These are phyloP conservation scores for Kwoniella sp. DNA, from an alignment of 768 basidiomycete species.

Conservation along the genomic window DNA sequence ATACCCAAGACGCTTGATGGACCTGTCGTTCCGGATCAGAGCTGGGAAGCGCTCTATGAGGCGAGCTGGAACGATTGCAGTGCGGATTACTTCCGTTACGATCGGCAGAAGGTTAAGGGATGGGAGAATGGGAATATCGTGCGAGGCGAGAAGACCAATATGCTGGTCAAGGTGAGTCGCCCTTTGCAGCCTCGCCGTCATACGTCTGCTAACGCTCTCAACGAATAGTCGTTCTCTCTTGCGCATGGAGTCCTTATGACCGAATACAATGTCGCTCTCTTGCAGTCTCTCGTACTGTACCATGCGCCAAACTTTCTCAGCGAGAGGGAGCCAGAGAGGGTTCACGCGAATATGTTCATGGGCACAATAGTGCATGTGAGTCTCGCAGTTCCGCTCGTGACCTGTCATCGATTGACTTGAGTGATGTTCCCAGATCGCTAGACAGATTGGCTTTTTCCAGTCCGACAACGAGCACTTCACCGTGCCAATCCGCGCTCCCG, in stretches of 20 bases:
- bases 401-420: background rate
- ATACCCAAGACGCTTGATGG: constrained; percentile 22
- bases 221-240: constrained; percentile 43
- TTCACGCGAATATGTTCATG: constrained; percentile 43
- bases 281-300: constrained; percentile 45
- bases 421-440: constrained; percentile 38
- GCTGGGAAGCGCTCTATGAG: constrained; percentile 33
- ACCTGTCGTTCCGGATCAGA: constrained; percentile 22
- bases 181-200: background rate
- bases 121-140: constrained; percentile 40
- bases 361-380: constrained; percentile 47
- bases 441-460: constrained; percentile 49
- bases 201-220: background rate
- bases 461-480: constrained; percentile 44
- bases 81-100: constrained; percentile 7
- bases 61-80: constrained; percentile 12
- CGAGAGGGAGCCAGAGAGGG: constrained; percentile 35
- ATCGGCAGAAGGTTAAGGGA: constrained; percentile 23
- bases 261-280: constrained; percentile 42
- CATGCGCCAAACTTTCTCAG: constrained; percentile 45
- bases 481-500: constrained; percentile 19
- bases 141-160: constrained; percentile 49
- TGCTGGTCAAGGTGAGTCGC: constrained; percentile 46
- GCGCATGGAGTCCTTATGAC: constrained; percentile 49
- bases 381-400: background rate